These are phyloP conservation scores for Artomyces pyxidatus DNA, from an alignment of 768 basidiomycete species.

Conservation along the genomic window DNA sequence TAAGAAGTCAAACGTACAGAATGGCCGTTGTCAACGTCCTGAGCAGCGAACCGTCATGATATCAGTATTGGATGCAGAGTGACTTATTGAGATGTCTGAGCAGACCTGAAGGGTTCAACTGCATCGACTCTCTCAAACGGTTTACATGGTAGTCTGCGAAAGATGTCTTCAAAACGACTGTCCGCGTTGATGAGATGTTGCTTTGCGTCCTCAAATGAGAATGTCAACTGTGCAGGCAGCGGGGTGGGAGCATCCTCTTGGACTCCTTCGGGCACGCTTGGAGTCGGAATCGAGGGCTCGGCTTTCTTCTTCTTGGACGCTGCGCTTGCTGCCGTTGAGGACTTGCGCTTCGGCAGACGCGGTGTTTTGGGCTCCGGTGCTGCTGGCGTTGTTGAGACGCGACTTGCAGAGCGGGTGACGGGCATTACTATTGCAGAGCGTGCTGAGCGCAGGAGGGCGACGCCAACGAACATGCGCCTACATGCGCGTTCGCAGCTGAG, in stretches of 20 bases:
- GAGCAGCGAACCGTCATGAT: neutral
- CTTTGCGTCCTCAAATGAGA: conserved; percentile 73
- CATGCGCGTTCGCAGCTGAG: neutral
- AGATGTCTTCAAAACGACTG: conserved; percentile 61
- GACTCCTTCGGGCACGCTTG: conserved; percentile 1
- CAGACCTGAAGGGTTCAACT: conserved; percentile 78
- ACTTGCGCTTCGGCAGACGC: conserved; percentile 1
- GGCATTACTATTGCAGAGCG: conserved; percentile 12
- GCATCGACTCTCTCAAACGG: conserved; percentile 69
- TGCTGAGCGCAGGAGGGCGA: too few relatives aligned
- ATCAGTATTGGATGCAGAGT: neutral
- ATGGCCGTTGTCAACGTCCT: conserved; percentile 70
- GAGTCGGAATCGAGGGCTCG: neutral
- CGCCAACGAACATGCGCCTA: neutral
- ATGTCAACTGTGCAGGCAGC: conserved; percentile 65
- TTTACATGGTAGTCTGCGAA: conserved; percentile 56
- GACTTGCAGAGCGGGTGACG: conserved; percentile 19
- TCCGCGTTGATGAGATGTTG: conserved; percentile 61
- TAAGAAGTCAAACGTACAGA: conserved; percentile 35
- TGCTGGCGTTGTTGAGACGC: conserved; percentile 2
- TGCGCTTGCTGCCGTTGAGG: neutral
- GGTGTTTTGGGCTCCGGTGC: neutral
- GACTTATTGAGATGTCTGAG: neutral
- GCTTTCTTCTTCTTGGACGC: conserved; percentile 4
- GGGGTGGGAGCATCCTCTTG: too few relatives aligned